These are phyloP conservation scores for Endotrypanum monterogeii DNA, from an alignment of 208 protist genomes.

Conservation along the genomic window DNA sequence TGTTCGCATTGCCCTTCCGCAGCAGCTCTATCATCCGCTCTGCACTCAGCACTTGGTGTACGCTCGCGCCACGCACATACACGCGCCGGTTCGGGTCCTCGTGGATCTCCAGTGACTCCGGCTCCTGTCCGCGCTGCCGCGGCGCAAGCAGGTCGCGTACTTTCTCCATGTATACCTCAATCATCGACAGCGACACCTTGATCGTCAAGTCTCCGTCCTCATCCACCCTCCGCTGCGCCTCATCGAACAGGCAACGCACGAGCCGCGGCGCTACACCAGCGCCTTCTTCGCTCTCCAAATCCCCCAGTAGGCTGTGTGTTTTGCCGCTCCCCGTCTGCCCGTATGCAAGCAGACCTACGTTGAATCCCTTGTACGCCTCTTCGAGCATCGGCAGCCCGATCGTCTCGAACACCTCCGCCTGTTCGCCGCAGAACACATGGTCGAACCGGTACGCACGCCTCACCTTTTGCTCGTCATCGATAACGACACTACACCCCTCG, in stretches of 20 bases:
- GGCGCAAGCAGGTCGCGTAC: conserved; percentile 74
- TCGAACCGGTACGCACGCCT: conserved; percentile 41
- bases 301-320: conserved; percentile 76
- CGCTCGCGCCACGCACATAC: conserved; percentile 59
- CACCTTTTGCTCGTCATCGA: conserved; percentile 31
- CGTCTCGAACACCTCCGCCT: conserved; percentile 69
- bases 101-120: conserved; percentile 72
- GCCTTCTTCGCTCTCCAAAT: conserved; percentile 38
- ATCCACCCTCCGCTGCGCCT: conserved; percentile 48
- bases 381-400: conserved; percentile 80
- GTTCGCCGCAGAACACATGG: conserved; percentile 43
- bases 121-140: conserved; percentile 71
- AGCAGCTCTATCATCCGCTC: conserved; percentile 74
- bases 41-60: conserved; percentile 73
- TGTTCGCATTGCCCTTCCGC: conserved; percentile 62
- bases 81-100: conserved; percentile 59
- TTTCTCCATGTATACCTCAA: conserved; percentile 84
- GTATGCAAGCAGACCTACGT: conserved; percentile 84
- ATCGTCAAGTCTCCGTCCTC: conserved; percentile 55
- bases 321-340: conserved; percentile 82
- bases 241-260: conserved; percentile 42
- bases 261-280: conserved; percentile 44
- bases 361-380: conserved; percentile 85
- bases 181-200: conserved; percentile 75
- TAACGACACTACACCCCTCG: conserved; percentile 11